Base-by-base conservation (phyloP, 352 stramenopile genomes). In the Pythium myriotylum region DNA sequence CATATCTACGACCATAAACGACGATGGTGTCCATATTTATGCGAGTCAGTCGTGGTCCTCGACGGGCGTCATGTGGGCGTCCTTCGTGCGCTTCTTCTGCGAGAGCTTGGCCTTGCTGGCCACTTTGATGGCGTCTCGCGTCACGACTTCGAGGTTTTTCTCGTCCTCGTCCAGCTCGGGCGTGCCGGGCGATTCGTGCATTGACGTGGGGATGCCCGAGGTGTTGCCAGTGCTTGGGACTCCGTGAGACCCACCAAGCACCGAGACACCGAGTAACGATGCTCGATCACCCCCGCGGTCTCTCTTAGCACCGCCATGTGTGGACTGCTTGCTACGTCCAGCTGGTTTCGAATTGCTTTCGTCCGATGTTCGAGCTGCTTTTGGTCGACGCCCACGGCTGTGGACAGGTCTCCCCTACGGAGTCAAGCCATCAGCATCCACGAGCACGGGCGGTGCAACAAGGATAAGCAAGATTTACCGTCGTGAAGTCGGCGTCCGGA, bases 51-150 rank as follows among this genome's bases (percentile, higher is more conserved):
- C 58, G 16, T 65, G 46, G 20, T n/a, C 29, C 3, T 65, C 58
- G 7, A 59, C 13, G 8, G 49, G 19, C 1, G 33, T 27, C 4
- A 39, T 46, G 32, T 59, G 47, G 33, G 24, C 10, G 29, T 68
- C 58, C 43, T 64, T 68, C 23, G 22, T 24, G 58, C 77, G 79
- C 67, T 88, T 89, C 68, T 79, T 79, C 51, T 79, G 66, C 1
- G 65, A 62, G 26, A 93, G 22, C 49, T 88, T 89, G 67, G 53
- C 77, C 49, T 70, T 81, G 42, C 78, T 86, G 22, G 82, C 67
- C 26, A 72, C 66, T 58, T 94, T 94, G 67, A 94, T 86, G 22
- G 52, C 62, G 17, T 94, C 84, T 48, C 82, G 62, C 1, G 82
- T 88, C 26, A 85, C 56, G 9, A 79, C 76, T 4, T 84, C 71